Conservation (phyloP, 805 yeast species). For the Spathaspora gorwiae region DNA sequence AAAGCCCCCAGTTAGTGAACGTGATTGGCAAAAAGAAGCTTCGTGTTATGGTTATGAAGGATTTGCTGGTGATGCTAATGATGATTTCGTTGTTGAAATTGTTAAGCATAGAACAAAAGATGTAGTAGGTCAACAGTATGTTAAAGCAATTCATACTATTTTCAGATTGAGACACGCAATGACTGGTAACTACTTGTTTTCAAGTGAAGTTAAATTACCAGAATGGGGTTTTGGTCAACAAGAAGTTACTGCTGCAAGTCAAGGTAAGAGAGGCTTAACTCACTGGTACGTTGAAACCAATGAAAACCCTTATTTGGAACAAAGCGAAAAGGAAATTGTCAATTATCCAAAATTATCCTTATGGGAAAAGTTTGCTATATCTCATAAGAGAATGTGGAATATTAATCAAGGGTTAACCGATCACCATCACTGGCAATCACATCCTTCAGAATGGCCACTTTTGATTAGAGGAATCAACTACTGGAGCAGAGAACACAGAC, state of each 20-base stretch:
- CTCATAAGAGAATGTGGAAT: constrained; percentile 73
- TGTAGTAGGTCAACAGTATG: constrained; percentile 49
- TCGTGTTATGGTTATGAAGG: constrained; percentile 74
- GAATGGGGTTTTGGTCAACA: constrained; percentile 82
- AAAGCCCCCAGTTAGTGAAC: constrained; percentile 69
- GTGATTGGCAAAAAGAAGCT: constrained; percentile 83
- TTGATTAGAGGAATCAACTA: constrained; percentile 75
- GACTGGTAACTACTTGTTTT: constrained; percentile 72
- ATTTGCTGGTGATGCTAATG: constrained; percentile 79
- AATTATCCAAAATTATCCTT: constrained; percentile 53
- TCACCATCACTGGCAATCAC: constrained; percentile 67
- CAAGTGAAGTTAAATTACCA: constrained; percentile 73
- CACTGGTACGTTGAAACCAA: constrained; percentile 76
- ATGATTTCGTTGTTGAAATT: constrained; percentile 74
- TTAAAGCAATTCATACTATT: constrained; percentile 64
- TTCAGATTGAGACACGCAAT: constrained; percentile 75
- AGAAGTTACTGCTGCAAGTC: constrained; percentile 76
- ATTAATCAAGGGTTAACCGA: constrained; percentile 65
- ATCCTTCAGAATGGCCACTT: constrained; percentile 72
- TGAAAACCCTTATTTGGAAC: constrained; percentile 44
- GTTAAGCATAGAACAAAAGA: constrained; percentile 48
- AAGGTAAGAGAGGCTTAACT: constrained; percentile 56
- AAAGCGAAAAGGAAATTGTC: constrained; percentile 18
- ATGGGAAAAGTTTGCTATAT: constrained; percentile 57
- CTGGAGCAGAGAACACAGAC: constrained; percentile 60